These are phyloP conservation scores for Rhododendron molle DNA, from an alignment of 148 eudicot species.

Conservation along the genomic window DNA sequence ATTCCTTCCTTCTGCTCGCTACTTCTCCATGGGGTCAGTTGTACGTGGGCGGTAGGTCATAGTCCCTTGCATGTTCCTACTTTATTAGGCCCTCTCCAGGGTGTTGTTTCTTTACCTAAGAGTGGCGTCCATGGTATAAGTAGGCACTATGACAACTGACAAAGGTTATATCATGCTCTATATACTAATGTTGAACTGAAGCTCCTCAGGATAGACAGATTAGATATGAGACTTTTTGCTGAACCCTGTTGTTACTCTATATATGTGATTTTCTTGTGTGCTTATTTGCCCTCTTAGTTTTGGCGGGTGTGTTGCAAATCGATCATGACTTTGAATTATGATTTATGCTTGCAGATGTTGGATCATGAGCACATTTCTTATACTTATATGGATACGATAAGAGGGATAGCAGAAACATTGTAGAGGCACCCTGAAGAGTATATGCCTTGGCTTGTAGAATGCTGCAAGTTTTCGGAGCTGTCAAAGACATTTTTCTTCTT, in stretches of 20 bases:
- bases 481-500: conserved; percentile 65
- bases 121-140: neutral
- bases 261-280: too few relatives aligned
- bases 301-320: neutral
- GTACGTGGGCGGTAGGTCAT: too few relatives aligned
- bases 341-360: conserved; percentile 32
- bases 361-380: conserved; percentile 27
- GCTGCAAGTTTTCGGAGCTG: conserved; percentile 42
- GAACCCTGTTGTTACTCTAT: neutral
- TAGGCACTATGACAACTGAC: neutral
- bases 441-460: conserved; percentile 65
- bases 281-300: neutral
- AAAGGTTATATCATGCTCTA: neutral
- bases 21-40: too few relatives aligned
- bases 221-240: neutral
- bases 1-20: too few relatives aligned
- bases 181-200: neutral
- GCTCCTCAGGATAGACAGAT: neutral
- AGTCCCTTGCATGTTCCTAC: too few relatives aligned
- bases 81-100: neutral
- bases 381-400: conserved; percentile 42
- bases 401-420: conserved; percentile 48
- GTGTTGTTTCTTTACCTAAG: neutral
- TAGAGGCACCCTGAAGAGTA: conserved; percentile 31
- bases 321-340: neutral